These are phyloP conservation scores for Tolypocladium endophyticum DNA, from an alignment of 2,329 filamentous ascomycete genomes.

Conservation along the genomic window DNA sequence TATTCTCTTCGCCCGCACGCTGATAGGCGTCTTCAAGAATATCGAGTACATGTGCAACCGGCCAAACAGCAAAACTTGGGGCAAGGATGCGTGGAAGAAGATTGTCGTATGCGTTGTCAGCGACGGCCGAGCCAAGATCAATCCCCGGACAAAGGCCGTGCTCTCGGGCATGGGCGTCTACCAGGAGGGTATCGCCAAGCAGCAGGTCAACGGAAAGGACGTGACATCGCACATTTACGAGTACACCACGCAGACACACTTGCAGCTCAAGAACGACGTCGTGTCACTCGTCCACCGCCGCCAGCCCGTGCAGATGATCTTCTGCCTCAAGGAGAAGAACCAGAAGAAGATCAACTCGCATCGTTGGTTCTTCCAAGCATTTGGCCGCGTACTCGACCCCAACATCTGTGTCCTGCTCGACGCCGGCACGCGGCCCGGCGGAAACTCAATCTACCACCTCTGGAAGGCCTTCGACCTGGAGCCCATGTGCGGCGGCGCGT, in stretches of 20 bases:
- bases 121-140: conserved; percentile 95
- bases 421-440: conserved; percentile 88
- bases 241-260: conserved; percentile 77
- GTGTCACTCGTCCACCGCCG: conserved; percentile 76
- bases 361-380: conserved; percentile 97
- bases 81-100: conserved; percentile 98
- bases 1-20: conserved; percentile 85
- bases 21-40: conserved; percentile 97
- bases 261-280: conserved; percentile 83
- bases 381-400: conserved; percentile 81
- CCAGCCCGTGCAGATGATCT: conserved; percentile 90
- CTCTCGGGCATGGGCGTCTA: conserved; percentile 92
- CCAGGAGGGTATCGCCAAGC: conserved; percentile 96
- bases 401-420: conserved; percentile 96
- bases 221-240: conserved; percentile 98
- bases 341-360: conserved; percentile 99
- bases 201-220: conserved; percentile 92
- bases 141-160: conserved; percentile 78
- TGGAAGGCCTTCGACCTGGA: conserved; percentile 99
- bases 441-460: conserved; percentile 90
- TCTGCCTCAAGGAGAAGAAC: conserved; percentile 98
- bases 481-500: conserved; percentile 94
- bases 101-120: conserved; percentile 97
- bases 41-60: conserved; percentile 96
- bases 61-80: conserved; percentile 93